Conservation (phyloP, 2,329 filamentous ascomycete genomes). For the Trichophyton schoenleinii region DNA sequence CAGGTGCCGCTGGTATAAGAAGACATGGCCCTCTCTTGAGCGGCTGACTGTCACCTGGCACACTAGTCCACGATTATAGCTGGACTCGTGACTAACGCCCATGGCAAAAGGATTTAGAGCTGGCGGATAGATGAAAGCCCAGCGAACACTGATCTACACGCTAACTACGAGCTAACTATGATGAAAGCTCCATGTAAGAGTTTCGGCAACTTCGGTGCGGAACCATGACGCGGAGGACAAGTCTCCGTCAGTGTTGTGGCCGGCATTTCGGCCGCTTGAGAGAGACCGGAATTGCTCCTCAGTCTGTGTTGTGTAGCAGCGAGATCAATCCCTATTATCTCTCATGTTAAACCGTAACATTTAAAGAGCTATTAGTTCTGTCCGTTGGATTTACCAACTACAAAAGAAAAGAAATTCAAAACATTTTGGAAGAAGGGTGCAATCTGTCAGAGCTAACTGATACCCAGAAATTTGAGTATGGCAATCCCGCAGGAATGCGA, state of each 20-base stretch:
- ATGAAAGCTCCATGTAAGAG: not conserved
- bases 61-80: not conserved
- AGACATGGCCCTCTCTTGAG: too few relatives aligned
- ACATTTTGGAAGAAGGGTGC: too few relatives aligned
- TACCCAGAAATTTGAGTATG: conserved; percentile 1
- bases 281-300: not conserved
- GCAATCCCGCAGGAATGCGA: conserved; percentile 14
- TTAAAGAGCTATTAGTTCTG: not conserved
- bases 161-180: not conserved
- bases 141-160: not conserved
- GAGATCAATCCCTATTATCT: not conserved
- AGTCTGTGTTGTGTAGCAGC: not conserved
- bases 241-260: not conserved
- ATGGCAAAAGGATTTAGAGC: not conserved
- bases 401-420: not conserved
- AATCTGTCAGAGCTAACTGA: not conserved
- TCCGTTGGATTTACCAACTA: not conserved
- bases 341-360: not conserved
- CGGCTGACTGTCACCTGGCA: not conserved
- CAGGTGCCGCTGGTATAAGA: not conserved
- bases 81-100: not conserved
- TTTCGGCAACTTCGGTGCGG: not conserved
- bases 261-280: not conserved
- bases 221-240: not conserved
- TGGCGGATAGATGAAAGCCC: not conserved